A percentile compares a stretch with the other conserved stretches of the same genome.
Conservation (phyloP, 257 asterid genomes). For the Petrea volubilis region DNA sequence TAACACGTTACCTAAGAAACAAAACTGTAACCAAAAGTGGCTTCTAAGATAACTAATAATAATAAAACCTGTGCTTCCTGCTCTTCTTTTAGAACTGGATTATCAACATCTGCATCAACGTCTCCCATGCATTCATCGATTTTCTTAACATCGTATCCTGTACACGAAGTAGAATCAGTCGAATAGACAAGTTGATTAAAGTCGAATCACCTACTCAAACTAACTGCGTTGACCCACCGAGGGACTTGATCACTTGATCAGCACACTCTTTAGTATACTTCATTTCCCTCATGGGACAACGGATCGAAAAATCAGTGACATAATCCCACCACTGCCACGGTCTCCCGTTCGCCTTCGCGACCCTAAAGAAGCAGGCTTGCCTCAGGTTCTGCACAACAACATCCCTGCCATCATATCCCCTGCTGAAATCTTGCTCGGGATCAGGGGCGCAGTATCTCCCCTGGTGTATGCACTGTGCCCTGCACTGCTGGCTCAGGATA, state of each 20-base stretch:
- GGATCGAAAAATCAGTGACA: constrained; percentile 67
- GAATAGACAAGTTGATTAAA: background rate
- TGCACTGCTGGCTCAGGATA: constrained; percentile 68
- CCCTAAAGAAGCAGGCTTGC: constrained; percentile 72
- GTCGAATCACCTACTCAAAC: background rate
- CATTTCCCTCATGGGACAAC: constrained; percentile 69
- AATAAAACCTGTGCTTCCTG: constrained; percentile 56
- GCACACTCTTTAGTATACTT: constrained; percentile 69
- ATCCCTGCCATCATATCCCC: constrained; percentile 67
- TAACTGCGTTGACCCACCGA: constrained; percentile 46
- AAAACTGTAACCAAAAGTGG: background rate
- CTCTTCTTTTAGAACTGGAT: constrained; percentile 61
- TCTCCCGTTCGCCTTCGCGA: constrained; percentile 58
- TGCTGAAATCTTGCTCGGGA: constrained; percentile 72
- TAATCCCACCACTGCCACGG: constrained; percentile 92
- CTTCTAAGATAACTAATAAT: background rate
- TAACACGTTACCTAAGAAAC: constrained; percentile 4
- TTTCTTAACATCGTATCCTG: constrained; percentile 70
- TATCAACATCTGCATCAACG: constrained; percentile 71
- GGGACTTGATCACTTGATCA: constrained; percentile 58
- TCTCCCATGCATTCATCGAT: constrained; percentile 86
- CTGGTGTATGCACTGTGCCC: constrained; percentile 67
- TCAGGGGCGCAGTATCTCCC: constrained; percentile 83
- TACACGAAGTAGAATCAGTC: background rate
- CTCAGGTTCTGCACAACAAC: constrained; percentile 69